phyloP scores from a whole-genome alignment of 352 stramenopile genomes.

The Globisporangium mamillatum region DNA sequence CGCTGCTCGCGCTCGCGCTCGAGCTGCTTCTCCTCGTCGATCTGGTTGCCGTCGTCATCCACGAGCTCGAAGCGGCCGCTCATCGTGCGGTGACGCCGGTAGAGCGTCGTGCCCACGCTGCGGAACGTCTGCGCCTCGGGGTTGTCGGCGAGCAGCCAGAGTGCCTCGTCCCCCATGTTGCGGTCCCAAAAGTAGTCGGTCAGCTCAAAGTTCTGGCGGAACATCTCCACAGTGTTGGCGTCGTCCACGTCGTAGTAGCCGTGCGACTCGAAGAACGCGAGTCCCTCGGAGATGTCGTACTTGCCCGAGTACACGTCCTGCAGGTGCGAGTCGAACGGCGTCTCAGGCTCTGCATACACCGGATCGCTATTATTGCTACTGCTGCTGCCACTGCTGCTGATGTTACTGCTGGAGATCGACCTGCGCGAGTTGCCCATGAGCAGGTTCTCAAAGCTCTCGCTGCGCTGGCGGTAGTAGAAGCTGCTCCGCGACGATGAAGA shows the following conservation, averaged over 20 bases:
- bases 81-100: conserved; percentile 15
- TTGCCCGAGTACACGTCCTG: conserved; percentile 57
- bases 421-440: conserved; percentile 9
- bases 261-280: conserved; percentile 78
- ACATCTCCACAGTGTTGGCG: conserved; percentile 82
- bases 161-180: conserved; percentile 22
- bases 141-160: conserved; percentile 23
- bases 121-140: conserved; percentile 8
- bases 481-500: conserved; percentile 3
- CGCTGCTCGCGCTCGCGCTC: conserved; percentile 48
- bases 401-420: conserved; percentile 4
- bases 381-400: background rate
- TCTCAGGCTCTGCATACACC: conserved; percentile 19
- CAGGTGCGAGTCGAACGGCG: conserved; percentile 66
- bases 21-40: conserved; percentile 51
- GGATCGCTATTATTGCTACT: background rate
- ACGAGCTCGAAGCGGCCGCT: conserved; percentile 49
- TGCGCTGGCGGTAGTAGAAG: conserved; percentile 22
- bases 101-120: conserved; percentile 13
- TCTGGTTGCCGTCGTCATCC: conserved; percentile 65
- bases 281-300: conserved; percentile 42
- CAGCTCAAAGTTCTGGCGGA: conserved; percentile 67
- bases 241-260: conserved; percentile 82
- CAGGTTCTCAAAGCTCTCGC: conserved; percentile 20
- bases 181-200: conserved; percentile 61